Evolutionary conservation across 768 basidiomycete species (phyloP).

Genomic region (Suillus fuscotomentosus): DNA sequence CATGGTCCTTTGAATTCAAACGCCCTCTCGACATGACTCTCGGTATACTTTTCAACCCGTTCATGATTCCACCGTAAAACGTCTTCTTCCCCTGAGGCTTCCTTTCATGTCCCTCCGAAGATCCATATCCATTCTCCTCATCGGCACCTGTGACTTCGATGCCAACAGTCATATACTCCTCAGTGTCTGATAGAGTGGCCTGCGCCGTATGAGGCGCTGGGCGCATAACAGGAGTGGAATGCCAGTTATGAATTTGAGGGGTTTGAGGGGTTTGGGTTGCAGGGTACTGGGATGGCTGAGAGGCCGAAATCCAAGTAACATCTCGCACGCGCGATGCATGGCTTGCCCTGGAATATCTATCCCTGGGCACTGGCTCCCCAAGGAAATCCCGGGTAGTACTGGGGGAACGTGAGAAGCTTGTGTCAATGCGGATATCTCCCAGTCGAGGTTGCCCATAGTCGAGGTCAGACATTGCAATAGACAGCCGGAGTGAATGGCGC

Average conservation of each 20-base stretch:
- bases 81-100: constrained; percentile 26
- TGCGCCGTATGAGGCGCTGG: constrained; percentile 13
- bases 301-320: constrained; percentile 30
- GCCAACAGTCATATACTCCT: constrained; percentile 34
- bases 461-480: constrained; percentile 23
- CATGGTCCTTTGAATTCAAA: constrained; percentile 19
- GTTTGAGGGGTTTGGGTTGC: constrained; percentile 29
- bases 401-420: constrained; percentile 26
- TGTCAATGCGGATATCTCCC: constrained; percentile 27
- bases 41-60: constrained; percentile 28
- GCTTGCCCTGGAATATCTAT: constrained; percentile 27
- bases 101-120: constrained; percentile 27
- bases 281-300: constrained; percentile 22
- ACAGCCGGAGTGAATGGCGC: constrained; percentile 2
- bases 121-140: constrained; percentile 21
- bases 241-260: constrained; percentile 15
- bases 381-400: constrained; percentile 28
- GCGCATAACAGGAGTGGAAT: constrained; percentile 26
- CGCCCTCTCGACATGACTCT: constrained; percentile 33
- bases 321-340: constrained; percentile 28
- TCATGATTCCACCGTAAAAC: constrained; percentile 30
- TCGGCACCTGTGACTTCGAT: constrained; percentile 25
- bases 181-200: constrained; percentile 30
- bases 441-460: constrained; percentile 14
- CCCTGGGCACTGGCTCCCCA: constrained; percentile 20